A percentile compares a stretch with the other conserved stretches of the same genome.
Conservation (phyloP, 345 rosid species). For the Bruguiera sexangula region DNA sequence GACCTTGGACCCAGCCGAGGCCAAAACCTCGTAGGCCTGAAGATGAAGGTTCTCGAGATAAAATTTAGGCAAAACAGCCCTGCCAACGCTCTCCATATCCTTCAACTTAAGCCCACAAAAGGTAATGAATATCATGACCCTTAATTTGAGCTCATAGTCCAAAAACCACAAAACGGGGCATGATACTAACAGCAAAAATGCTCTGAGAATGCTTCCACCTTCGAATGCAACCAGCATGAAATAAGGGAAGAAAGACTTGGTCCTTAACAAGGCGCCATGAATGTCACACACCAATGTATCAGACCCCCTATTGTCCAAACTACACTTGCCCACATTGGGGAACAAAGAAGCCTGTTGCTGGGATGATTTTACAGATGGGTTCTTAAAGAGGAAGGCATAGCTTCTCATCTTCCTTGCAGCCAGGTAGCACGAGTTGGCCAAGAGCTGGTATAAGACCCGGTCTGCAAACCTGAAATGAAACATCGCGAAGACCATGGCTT, state of each 20-base stretch:
- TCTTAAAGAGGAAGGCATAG: conserved; percentile 47
- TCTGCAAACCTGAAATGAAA: conserved; percentile 49
- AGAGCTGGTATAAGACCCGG: conserved; percentile 58
- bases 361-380: conserved; percentile 30
- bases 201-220: conserved; percentile 77
- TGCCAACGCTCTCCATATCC: conserved; percentile 54
- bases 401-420: conserved; percentile 61
- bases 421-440: conserved; percentile 55
- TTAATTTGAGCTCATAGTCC: conserved; percentile 45
- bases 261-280: conserved; percentile 52
- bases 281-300: conserved; percentile 61
- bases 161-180: conserved; percentile 59
- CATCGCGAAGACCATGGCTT: conserved; percentile 53
- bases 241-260: conserved; percentile 70
- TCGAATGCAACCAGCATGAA: conserved; percentile 96
- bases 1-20: conserved; percentile 38
- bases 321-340: conserved; percentile 31
- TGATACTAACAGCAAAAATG: conserved; percentile 50
- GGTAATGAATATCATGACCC: conserved; percentile 61
- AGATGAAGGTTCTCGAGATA: conserved; percentile 72
- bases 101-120: conserved; percentile 65
- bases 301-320: conserved; percentile 25
- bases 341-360: conserved; percentile 25
- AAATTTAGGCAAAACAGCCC: conserved; percentile 91
- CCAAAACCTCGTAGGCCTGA: conserved; percentile 52